Conservation (phyloP, 257 asterid genomes). For the Nicotiana noctiflora region DNA sequence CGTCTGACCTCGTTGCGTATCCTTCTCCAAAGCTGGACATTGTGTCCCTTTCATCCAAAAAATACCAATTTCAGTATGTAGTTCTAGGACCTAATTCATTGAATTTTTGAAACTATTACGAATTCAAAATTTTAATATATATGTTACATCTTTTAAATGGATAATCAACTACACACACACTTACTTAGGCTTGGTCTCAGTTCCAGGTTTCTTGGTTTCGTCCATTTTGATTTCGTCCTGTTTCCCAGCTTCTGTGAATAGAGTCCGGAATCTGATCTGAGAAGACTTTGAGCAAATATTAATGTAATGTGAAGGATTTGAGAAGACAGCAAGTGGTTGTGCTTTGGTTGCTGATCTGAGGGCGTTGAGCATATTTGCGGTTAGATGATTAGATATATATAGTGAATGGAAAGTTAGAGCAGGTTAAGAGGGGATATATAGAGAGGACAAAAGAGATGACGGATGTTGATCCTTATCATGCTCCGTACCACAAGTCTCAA, state of each 20-base stretch:
- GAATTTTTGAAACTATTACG: too few relatives aligned
- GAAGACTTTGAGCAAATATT: background rate
- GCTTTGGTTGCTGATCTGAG: background rate
- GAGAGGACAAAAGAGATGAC: background rate
- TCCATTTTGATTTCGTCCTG: background rate
- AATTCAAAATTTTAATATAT: too few relatives aligned
- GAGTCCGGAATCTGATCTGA: background rate
- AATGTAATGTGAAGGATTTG: background rate
- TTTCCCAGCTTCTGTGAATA: background rate
- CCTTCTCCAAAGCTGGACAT: constrained; percentile 63
- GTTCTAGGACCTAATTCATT: too few relatives aligned
- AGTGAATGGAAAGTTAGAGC: background rate
- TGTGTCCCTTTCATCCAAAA: constrained; percentile 3
- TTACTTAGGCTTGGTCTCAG: background rate
- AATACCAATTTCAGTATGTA: background rate
- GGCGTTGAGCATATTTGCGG: background rate
- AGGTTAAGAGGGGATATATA: background rate
- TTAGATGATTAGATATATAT: background rate
- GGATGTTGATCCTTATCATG: background rate
- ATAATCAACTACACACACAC: background rate
- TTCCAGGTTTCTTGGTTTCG: background rate
- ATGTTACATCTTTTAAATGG: background rate
- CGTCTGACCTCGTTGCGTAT: constrained; percentile 59
- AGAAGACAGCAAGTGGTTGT: background rate
- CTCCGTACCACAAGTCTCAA: background rate